Conservation (phyloP, 2,329 filamentous ascomycete species). For the Diaporthe helianthi region DNA sequence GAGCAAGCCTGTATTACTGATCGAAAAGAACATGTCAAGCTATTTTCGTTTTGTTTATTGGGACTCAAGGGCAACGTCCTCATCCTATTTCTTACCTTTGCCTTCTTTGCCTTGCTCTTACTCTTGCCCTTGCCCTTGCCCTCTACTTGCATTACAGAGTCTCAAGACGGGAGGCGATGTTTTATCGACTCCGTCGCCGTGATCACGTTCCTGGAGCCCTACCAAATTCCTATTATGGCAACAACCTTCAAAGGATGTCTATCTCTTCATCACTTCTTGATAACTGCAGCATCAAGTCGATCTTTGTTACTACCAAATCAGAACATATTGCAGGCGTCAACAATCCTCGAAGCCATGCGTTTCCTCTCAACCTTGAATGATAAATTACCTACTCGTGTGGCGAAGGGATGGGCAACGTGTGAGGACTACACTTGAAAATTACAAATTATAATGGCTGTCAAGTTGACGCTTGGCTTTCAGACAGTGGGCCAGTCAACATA, state of each 20-base stretch:
- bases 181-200: neutral
- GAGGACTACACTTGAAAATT: too few species aligned
- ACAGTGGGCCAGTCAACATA: neutral
- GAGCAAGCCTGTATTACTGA: conserved; percentile 30
- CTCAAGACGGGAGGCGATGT: neutral
- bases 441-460: too few species aligned
- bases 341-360: neutral
- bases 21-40: conserved; percentile 6
- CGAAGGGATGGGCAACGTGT: neutral
- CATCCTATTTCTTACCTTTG: neutral
- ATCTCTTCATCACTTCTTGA: too few species aligned
- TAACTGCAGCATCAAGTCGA: neutral
- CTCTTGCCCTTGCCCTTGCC: too few species aligned
- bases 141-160: neutral
- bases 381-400: too few species aligned
- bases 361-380: neutral
- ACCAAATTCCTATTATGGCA: neutral
- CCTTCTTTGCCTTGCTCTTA: too few species aligned
- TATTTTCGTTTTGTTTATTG: neutral
- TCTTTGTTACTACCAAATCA: neutral
- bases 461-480: neutral
- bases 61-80: neutral
- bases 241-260: neutral
- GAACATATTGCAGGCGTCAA: neutral
- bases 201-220: neutral